Percentiles rank a stretch among this genome's conserved stretches.
phyloP scores from a whole-genome alignment of 352 stramenopile genomes.

The Globisporangium emineosum region DNA sequence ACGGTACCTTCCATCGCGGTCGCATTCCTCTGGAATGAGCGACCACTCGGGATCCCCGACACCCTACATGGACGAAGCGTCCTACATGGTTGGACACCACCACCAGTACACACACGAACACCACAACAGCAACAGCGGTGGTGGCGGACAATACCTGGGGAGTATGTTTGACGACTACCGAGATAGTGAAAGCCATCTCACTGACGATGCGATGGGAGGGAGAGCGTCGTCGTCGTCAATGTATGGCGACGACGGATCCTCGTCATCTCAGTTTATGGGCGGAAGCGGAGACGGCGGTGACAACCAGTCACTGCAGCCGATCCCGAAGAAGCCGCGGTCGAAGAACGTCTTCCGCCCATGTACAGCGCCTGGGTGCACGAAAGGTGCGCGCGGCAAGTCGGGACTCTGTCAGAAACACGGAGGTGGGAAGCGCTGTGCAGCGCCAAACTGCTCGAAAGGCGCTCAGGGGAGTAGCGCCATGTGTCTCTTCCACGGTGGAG shows the following conservation, averaged over 20 bases:
- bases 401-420: constrained; percentile 86
- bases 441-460: constrained; percentile 66
- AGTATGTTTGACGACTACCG: constrained; percentile 10
- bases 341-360: constrained; percentile 79
- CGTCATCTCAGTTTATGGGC: neutral
- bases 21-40: neutral
- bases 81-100: constrained; percentile 9
- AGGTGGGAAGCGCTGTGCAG: constrained; percentile 73
- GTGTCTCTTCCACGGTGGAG: constrained; percentile 83
- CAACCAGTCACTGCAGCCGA: constrained; percentile 27
- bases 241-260: neutral
- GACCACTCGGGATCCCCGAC: constrained; percentile 14
- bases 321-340: constrained; percentile 57
- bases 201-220: neutral
- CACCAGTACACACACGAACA: neutral
- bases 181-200: constrained; percentile 1
- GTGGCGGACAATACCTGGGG: neutral
- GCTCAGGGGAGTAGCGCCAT: constrained; percentile 74
- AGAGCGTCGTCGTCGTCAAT: neutral
- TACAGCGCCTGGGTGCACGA: constrained; percentile 55
- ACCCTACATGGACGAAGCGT: constrained; percentile 21
- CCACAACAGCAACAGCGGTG: constrained; percentile 5
- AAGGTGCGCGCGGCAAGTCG: constrained; percentile 76
- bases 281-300: neutral
- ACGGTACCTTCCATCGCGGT: constrained; percentile 27